Evolutionary conservation across 1,139 yeast species (phyloP).

Genomic region (Taphrina communis): DNA sequence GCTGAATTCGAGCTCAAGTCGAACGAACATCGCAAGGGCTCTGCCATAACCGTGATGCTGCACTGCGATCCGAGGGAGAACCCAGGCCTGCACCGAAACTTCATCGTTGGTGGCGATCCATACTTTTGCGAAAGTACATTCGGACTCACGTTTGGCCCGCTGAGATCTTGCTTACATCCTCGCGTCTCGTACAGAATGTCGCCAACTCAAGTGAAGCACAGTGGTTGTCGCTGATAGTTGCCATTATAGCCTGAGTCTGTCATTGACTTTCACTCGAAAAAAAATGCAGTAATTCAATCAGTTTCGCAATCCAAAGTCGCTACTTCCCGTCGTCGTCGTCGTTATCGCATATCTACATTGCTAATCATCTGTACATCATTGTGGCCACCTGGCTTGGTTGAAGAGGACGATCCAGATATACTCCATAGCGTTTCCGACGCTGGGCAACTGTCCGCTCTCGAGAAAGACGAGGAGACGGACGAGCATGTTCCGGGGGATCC

Average conservation of each 20-base stretch:
- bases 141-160: background rate
- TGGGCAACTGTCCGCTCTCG: background rate
- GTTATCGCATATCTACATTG: too few relatives aligned
- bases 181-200: background rate
- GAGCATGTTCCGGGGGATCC: background rate
- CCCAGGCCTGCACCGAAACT: background rate
- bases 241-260: background rate
- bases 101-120: constrained; percentile 8
- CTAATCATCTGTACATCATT: background rate
- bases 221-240: background rate
- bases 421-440: background rate
- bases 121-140: background rate
- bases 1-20: constrained; percentile 12
- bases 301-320: too few relatives aligned
- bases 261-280: too few relatives aligned
- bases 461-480: background rate
- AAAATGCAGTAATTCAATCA: too few relatives aligned
- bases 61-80: constrained; percentile 13
- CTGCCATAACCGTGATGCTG: constrained; percentile 3
- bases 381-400: constrained; percentile 3
- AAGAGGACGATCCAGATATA: background rate
- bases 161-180: background rate
- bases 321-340: too few relatives aligned
- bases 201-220: background rate
- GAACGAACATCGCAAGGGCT: background rate